A percentile compares a stretch with the other conserved stretches of the same genome.
phyloP scores from a whole-genome alignment of 495 filamentous ascomycete genomes.

The Lasiosphaeria hispida region DNA sequence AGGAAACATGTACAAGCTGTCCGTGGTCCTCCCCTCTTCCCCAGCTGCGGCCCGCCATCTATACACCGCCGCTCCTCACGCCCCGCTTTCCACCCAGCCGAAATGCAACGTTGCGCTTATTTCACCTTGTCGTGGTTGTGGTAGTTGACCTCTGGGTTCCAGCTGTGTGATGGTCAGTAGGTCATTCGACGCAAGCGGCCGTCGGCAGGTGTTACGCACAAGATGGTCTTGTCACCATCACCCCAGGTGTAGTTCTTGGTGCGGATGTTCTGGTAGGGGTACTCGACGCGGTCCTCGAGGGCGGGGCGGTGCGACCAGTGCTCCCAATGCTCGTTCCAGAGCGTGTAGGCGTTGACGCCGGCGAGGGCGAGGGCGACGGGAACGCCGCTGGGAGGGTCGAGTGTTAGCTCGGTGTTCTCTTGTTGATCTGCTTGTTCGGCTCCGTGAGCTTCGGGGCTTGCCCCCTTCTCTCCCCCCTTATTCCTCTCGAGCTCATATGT shows the following conservation, averaged over 20 bases:
- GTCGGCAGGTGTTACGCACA: slow-evolving; percentile 34
- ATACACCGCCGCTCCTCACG: not conserved
- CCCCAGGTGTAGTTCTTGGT: slow-evolving; percentile 89
- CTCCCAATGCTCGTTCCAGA: slow-evolving; percentile 95
- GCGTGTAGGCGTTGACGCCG: slow-evolving; percentile 74
- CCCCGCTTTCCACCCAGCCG: not conserved
- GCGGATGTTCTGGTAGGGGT: slow-evolving; percentile 92
- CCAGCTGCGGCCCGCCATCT: not conserved
- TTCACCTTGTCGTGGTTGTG: slow-evolving; percentile 83
- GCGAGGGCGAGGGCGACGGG: slow-evolving; percentile 69
- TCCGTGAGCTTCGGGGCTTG: no score
- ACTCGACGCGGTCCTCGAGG: slow-evolving; percentile 83
- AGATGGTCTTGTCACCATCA: slow-evolving; percentile 75
- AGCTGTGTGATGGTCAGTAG: slow-evolving; percentile 53
- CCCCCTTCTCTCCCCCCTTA: no score
- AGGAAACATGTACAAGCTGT: slow-evolving; percentile 16
- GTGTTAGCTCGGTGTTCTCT: slow-evolving; percentile 13
- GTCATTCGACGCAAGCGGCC: not conserved
- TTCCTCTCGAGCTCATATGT: no score
- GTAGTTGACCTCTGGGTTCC: slow-evolving; percentile 93
- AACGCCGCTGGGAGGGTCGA: slow-evolving; percentile 52
- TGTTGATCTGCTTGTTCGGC: slow-evolving; percentile 1
- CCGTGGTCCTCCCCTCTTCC: not conserved
- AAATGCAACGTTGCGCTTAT: slow-evolving; percentile 31
- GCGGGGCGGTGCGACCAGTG: slow-evolving; percentile 84